Evolutionary conservation across 2,329 filamentous ascomycete species (phyloP).

Genomic region (Penicillium italicum): DNA sequence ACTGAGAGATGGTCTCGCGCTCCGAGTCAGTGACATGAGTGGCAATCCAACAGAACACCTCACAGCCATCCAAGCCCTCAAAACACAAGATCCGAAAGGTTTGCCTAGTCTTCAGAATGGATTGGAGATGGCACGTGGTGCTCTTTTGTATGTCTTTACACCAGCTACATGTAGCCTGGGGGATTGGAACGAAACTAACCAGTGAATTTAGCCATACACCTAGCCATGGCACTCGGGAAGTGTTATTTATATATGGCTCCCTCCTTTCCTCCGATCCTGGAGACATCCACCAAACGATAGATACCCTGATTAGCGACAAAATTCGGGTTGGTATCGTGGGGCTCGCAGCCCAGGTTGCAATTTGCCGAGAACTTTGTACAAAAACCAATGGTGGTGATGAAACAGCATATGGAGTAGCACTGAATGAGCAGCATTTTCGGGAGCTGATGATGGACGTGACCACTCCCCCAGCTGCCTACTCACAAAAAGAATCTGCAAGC

Average conservation of each 20-base stretch:
- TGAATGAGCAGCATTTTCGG: constrained; percentile 82
- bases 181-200: constrained; percentile 3
- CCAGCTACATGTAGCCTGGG: background rate
- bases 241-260: constrained; percentile 87
- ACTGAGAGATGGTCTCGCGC: constrained; percentile 86
- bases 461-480: constrained; percentile 79
- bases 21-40: constrained; percentile 81
- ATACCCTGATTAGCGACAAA: constrained; percentile 70
- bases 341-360: constrained; percentile 83
- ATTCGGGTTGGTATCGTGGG: constrained; percentile 88
- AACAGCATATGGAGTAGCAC: constrained; percentile 71
- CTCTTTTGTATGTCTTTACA: constrained; percentile 63
- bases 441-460: constrained; percentile 87
- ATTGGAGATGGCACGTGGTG: constrained; percentile 88
- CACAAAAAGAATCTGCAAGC: constrained; percentile 48
- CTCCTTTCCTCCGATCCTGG: constrained; percentile 87
- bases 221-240: constrained; percentile 86
- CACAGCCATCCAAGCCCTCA: constrained; percentile 65
- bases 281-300: constrained; percentile 89
- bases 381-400: constrained; percentile 77
- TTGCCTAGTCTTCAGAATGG: constrained; percentile 87
- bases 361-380: constrained; percentile 84
- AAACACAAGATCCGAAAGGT: constrained; percentile 65
- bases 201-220: constrained; percentile 67
- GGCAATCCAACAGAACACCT: constrained; percentile 90